A percentile compares a stretch with the other conserved stretches of the same genome.
Conservation (phyloP, 73 alveolate genomes). For the Urostyla sp. region DNA sequence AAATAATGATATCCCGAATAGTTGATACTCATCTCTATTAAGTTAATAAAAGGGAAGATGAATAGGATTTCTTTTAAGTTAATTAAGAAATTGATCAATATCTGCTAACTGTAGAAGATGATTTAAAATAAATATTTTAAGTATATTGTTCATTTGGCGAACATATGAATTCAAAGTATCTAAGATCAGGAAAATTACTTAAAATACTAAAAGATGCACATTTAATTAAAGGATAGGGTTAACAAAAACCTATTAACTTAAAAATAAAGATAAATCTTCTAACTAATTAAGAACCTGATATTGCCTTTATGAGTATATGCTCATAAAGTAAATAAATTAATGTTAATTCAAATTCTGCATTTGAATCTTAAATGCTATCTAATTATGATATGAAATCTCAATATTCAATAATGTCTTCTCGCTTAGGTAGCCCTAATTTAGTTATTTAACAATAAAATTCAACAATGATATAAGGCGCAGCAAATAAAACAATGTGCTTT, state of each 20-base stretch:
- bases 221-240: constrained; percentile 3
- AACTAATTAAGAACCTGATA: constrained; percentile 23
- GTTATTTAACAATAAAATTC: not conserved
- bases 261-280: too few relatives aligned
- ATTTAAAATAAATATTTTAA: constrained; percentile 38
- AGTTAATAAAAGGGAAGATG: not conserved
- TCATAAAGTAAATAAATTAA: too few relatives aligned
- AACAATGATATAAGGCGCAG: not conserved
- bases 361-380: not conserved
- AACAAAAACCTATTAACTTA: too few relatives aligned
- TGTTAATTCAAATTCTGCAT: not conserved
- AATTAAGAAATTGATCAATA: constrained; percentile 7
- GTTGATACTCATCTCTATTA: constrained; percentile 5
- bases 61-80: not conserved
- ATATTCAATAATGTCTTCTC: not conserved
- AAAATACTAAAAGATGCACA: constrained; percentile 38
- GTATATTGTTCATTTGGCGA: constrained; percentile 58
- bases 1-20: constrained; percentile 34
- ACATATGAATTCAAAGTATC: constrained; percentile 31
- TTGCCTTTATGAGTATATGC: constrained; percentile 1
- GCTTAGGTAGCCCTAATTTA: not conserved
- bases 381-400: not conserved
- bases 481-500: constrained; percentile 16
- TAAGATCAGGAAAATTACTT: constrained; percentile 39
- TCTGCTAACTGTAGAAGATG: constrained; percentile 12